Conservation (phyloP, 495 filamentous ascomycete genomes). For the Xylaria nigripes region DNA sequence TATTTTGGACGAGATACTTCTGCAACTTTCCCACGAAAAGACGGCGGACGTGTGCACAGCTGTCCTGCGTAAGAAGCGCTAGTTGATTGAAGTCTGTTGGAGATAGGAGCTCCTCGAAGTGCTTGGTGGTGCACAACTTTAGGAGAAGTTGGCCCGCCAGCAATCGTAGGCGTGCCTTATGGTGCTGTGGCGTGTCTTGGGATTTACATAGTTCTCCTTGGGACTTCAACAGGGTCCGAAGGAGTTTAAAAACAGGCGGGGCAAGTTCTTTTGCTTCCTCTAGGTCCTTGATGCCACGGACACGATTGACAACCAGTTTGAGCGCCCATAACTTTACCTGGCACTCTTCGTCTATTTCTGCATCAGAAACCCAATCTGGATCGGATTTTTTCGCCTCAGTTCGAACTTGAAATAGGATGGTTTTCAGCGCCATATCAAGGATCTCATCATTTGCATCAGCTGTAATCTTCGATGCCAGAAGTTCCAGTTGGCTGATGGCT, state of each 20-base stretch:
- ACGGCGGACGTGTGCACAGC: constrained; percentile 59
- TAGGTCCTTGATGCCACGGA: constrained; percentile 55
- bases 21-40: constrained; percentile 77
- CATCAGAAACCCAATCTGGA: constrained; percentile 59
- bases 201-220: constrained; percentile 73
- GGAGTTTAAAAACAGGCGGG: constrained; percentile 61
- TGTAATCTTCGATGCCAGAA: constrained; percentile 64
- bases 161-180: constrained; percentile 70
- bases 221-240: constrained; percentile 63
- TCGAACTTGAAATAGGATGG: constrained; percentile 65
- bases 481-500: constrained; percentile 71
- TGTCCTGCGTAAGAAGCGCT: constrained; percentile 71
- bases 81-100: constrained; percentile 71
- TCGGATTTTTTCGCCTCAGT: constrained; percentile 43
- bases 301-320: constrained; percentile 77
- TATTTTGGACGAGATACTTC: constrained; percentile 66
- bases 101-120: constrained; percentile 68
- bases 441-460: constrained; percentile 68
- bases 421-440: constrained; percentile 65
- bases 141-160: constrained; percentile 72
- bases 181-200: constrained; percentile 61
- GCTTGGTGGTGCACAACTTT: constrained; percentile 67
- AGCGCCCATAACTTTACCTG: constrained; percentile 83
- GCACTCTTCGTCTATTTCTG: constrained; percentile 66
- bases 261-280: constrained; percentile 58